A percentile compares a stretch with the other conserved stretches of the same genome.
Evolutionary conservation across 2,329 filamentous ascomycete species (phyloP).

Genomic region (Beauveria varroae): DNA sequence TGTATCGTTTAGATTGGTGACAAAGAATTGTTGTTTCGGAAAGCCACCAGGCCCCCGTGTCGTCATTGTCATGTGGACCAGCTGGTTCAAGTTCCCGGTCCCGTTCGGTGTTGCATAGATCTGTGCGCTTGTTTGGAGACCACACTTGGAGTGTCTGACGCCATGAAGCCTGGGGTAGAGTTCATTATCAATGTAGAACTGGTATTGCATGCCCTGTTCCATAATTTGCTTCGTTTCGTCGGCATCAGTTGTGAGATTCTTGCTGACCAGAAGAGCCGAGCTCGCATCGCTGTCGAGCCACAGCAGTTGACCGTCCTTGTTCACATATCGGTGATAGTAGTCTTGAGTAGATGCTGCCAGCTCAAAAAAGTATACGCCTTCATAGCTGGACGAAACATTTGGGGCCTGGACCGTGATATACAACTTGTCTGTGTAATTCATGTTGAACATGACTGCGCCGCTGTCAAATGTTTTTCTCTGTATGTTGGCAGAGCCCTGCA

Average conservation of each 20-base stretch:
- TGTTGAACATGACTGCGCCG: constrained; percentile 60
- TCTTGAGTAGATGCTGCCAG: constrained; percentile 75
- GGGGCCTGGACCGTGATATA: constrained; percentile 73
- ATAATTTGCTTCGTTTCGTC: constrained; percentile 48
- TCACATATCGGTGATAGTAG: constrained; percentile 60
- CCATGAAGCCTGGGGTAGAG: constrained; percentile 57
- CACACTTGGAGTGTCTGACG: constrained; percentile 74
- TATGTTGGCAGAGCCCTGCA: constrained; percentile 15
- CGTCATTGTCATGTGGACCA: constrained; percentile 58
- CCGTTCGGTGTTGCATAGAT: constrained; percentile 46
- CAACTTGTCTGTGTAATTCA: constrained; percentile 57
- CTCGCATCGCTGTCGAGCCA: constrained; percentile 80
- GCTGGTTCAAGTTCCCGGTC: constrained; percentile 38
- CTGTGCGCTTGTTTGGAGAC: constrained; percentile 58
- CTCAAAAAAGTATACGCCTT: constrained; percentile 69
- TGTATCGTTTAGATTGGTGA: constrained; percentile 65
- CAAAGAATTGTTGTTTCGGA: constrained; percentile 83
- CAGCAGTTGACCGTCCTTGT: constrained; percentile 41
- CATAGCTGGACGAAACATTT: constrained; percentile 49
- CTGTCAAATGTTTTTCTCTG: constrained; percentile 45
- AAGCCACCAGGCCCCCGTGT: constrained; percentile 56
- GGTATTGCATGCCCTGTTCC: constrained; percentile 53
- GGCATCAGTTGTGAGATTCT: constrained; percentile 58
- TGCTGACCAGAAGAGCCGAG: constrained; percentile 71
- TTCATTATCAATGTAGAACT: constrained; percentile 65